Base-by-base conservation (phyloP, 2,329 filamentous ascomycete genomes). In the Karstenula rhodostoma region DNA sequence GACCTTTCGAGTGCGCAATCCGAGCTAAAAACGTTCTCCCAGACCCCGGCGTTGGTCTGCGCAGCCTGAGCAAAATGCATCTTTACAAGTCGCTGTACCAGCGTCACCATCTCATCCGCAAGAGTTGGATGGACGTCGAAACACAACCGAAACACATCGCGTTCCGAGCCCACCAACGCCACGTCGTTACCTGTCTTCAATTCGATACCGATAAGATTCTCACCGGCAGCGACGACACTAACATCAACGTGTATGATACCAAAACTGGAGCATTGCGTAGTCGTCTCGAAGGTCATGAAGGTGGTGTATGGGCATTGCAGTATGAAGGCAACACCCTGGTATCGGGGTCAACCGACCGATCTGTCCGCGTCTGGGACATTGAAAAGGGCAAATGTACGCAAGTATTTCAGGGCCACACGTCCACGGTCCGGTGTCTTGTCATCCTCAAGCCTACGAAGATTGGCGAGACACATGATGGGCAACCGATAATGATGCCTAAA, bases 351-450 rank as follows among this genome's bases (percentile, higher is more conserved):
- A 99, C 95, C 0, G 95, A 99, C 78, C 86, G 95, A 49, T 96
- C 95, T 12, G 95, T 99, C n/a, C 89, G 95, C n/a, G 94, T 99
- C 0, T 99, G 95, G 95, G 94, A 99, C 75, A 97, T 99, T 65
- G 93, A 96, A 73, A 90, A 90, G 70, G 95, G 94, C 0, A 87
- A 91, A 48, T 97, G 94, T 77, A 94, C 94, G 12, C 95, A 99
- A 75, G 90, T 97, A 0, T 99, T 99, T 76, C 94, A 97, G 73
- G 96, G 95, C 0, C 95, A 99, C 75, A 99, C 95, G 10, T 98
- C 94, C 44, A 99, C 95, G 15, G 95, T 99, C 3, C 90, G 95
- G 65, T 99, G 95, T 74, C 82, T 99, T 62, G 94, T 98, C 74
- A 98, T 99, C 58, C 83, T 99, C 46, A 90, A 96, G 85, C 95